Evolutionary conservation across 176 grass and related monocot species (phyloP), one percentile per base, ranked within the genome.

Genomic region (Oryza meyeriana): DNA sequence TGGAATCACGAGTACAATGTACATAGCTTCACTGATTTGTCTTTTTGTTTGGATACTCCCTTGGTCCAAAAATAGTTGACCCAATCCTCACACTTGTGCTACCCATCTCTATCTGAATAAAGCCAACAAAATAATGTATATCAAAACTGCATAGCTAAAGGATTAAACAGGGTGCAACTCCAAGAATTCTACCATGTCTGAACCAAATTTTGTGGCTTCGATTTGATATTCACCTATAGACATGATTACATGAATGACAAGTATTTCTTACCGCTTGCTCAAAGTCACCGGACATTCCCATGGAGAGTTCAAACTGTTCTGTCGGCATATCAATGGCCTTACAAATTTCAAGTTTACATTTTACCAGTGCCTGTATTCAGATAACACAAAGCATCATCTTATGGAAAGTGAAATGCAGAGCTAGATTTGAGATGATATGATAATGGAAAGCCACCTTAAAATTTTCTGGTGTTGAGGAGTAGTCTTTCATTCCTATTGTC

Each of bases 241-340:
- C 48, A 52, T 20, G 48, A 52, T 52, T 18, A 50, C 30, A 50
- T 64, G 8, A 85, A 74, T 39, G 13, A 0, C 2, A 61, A 18
- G 70, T 69, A 34, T 58, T 59, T 69, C 88, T 79, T 85, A 98
- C 95, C 55, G 92, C 95, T 90, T 90, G 82, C 79, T 98, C 92
- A 63, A 98, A 98, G 75, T 98, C 92, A 10, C 76, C 77, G 13
- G 92, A 95, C 95, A 98, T 98, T 62, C 92, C 95, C 90, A 98
- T 98, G 48, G 95, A 98, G 8, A 98, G 87, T 84, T 98, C 90
- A 35, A 88, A 93, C 25, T 88, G 71, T 25, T 91, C 89, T 69
- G 79, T 66, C 2, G 88, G 79, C 29, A 95, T 83, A n/a, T 84
- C 79, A 64, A 95, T 87, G 31, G 82, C 89, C 71, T 93, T 82